phyloP scores from a whole-genome alignment of 148 eudicot species.

The Vaccinium darrowii region DNA sequence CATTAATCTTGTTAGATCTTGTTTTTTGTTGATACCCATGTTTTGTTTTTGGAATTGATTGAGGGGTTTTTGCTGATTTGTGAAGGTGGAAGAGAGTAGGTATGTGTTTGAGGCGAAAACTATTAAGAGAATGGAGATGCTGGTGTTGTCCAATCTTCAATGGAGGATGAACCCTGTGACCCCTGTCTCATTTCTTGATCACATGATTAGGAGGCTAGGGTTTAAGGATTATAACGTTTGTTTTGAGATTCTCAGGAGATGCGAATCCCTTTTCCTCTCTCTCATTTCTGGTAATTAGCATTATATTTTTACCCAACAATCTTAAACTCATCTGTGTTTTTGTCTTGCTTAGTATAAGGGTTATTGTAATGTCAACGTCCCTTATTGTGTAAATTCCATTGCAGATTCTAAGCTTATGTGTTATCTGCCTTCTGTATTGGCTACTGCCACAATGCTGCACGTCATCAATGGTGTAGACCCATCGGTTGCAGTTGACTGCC shows the following conservation, averaged over 20 bases:
- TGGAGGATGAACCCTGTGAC: slow-evolving; percentile 86
- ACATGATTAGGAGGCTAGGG: slow-evolving; percentile 54
- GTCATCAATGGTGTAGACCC: slow-evolving; percentile 47
- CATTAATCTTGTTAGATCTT: neutral
- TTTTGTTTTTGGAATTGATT: neutral
- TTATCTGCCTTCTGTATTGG: slow-evolving; percentile 63
- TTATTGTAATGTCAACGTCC: neutral
- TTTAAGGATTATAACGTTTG: slow-evolving; percentile 31
- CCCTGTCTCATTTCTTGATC: slow-evolving; percentile 66
- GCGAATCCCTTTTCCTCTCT: slow-evolving; percentile 46
- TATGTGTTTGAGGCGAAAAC: slow-evolving; percentile 62
- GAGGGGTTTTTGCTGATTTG: neutral
- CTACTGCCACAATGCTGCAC: slow-evolving; percentile 65
- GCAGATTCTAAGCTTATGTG: slow-evolving; percentile 59
- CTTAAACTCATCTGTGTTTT: neutral
- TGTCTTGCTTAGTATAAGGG: neutral
- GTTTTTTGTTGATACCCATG: neutral
- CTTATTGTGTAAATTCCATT: neutral
- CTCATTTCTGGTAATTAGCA: slow-evolving; percentile 47
- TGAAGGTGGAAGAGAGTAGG: slow-evolving; percentile 56
- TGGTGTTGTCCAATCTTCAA: slow-evolving; percentile 56
- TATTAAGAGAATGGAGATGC: slow-evolving; percentile 70
- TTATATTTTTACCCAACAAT: neutral
- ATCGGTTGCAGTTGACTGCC: slow-evolving; percentile 43
- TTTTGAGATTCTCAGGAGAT: slow-evolving; percentile 49